Base-by-base conservation (phyloP, 169 alveolate genomes). In the Eimeria tenella region DNA sequence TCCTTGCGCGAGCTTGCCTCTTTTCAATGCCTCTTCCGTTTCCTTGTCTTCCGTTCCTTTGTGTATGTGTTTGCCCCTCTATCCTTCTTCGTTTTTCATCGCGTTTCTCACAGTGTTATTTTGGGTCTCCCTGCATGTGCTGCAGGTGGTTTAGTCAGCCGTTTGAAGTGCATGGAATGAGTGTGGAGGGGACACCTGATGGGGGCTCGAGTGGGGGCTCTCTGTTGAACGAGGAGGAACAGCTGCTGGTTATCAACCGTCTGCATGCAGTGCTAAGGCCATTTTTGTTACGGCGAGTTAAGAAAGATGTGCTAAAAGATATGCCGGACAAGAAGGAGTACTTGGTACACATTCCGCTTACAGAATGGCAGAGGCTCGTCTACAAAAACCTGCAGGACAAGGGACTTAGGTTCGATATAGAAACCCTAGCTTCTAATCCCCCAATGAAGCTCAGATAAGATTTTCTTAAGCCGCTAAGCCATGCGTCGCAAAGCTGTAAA, bases 231-330 rank as follows among this genome's bases (percentile, higher is more conserved):
- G 97, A 96, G 53, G 94, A 96, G 62, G 95, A 97, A 79, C 95
- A 96, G 90, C 94, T 96, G 88, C 93, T 94, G 53, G 96, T 97
- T 56, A 96, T 98, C 31, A 97, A 98, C 58, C 96, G 99, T 82
- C 97, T 99, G 42, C 99, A 99, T 96, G 97, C 98, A 17, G 98
- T 99, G 25, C 97, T 99, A 89, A 98, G 99, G 79, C 99, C 99
- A 1, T 99, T 99, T 96, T 98, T 99, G 99, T 97, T 99, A 23
- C 95, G 99, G 88, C 96, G 99, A 83, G 98, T 99, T 11, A 99
- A 99, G 95, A 98, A 98, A 84, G 99, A 99, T 95, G 99, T 99
- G 15, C 99, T 98, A 82, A 97, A 97, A 86, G 99, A 99, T 70
- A 97, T 99, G 93, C 99, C 99, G 5, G 98, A 98, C 74, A 99